Conservation (phyloP, 208 protist species). For the Leishmania amazonensis region DNA sequence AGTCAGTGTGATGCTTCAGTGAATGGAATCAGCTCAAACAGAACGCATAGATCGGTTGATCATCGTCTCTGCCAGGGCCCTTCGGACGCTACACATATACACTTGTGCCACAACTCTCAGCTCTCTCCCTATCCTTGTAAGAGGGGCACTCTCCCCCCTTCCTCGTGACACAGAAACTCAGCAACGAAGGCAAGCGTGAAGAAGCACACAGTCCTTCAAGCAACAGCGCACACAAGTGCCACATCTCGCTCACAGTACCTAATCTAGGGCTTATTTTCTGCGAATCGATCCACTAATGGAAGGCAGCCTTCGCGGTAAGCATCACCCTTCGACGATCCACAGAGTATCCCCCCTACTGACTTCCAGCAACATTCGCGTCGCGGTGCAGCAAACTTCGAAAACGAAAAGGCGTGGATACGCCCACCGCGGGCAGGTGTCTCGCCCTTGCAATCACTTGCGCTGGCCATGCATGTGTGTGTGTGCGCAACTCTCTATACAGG, state of each 20-base stretch:
- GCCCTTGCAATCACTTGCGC: not conserved
- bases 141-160: not conserved
- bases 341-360: not conserved
- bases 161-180: not conserved
- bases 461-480: not conserved
- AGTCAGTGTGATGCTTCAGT: conserved; percentile 19
- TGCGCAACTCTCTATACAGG: not conserved
- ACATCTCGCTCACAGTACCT: not conserved
- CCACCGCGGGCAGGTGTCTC: not conserved
- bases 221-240: not conserved
- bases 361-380: not conserved
- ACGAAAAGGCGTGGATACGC: not conserved
- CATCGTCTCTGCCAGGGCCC: conserved; percentile 4
- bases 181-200: not conserved
- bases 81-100: not conserved
- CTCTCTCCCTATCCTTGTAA: no score
- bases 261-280: conserved; percentile 69
- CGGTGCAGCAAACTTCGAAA: not conserved
- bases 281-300: conserved; percentile 47
- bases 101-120: not conserved
- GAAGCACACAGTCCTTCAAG: not conserved
- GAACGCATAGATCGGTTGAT: conserved; percentile 24
- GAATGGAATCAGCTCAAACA: conserved; percentile 32
- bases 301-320: conserved; percentile 63
- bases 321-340: conserved; percentile 26